Evolutionary conservation across 2,329 filamentous ascomycete species (phyloP).

Genomic region (Talaromyces atroroseus): DNA sequence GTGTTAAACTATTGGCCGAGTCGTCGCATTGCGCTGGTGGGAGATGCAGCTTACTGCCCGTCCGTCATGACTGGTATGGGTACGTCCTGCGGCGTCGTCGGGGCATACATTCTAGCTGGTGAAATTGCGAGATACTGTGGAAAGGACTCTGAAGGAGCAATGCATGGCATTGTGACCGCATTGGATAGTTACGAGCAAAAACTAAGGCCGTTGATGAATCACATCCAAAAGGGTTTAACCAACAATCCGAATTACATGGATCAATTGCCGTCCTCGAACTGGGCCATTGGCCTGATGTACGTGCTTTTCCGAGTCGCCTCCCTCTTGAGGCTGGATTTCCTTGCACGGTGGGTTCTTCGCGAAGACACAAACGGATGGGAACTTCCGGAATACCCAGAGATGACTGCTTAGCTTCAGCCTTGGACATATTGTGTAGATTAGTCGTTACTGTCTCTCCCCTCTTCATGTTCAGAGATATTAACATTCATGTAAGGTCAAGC

Average conservation of each 20-base stretch:
- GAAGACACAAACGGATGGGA: constrained; percentile 33
- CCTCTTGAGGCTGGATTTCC: constrained; percentile 31
- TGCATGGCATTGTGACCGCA: constrained; percentile 24
- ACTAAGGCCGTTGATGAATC: constrained; percentile 42
- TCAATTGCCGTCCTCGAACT: constrained; percentile 22
- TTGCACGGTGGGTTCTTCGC: constrained; percentile 26
- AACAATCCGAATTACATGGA: background rate
- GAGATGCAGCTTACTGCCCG: constrained; percentile 52
- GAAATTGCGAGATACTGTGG: constrained; percentile 26
- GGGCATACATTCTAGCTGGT: constrained; percentile 27
- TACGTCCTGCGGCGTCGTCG: constrained; percentile 45
- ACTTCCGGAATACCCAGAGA: constrained; percentile 33
- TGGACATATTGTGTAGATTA: constrained; percentile 7
- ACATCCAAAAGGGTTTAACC: constrained; percentile 30
- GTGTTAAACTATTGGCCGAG: constrained; percentile 41
- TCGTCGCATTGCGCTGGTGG: constrained; percentile 48
- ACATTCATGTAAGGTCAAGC: background rate
- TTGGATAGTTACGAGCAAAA: constrained; percentile 42
- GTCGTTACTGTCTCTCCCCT: background rate
- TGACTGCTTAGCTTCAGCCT: too few species aligned
- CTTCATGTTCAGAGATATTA: background rate
- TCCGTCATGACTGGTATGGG: constrained; percentile 49
- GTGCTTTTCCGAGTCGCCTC: constrained; percentile 25
- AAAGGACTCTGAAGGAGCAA: constrained; percentile 13
- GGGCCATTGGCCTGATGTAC: constrained; percentile 31